Base-by-base conservation (phyloP, 2,329 filamentous ascomycete genomes). In the Fusarium multiceps region DNA sequence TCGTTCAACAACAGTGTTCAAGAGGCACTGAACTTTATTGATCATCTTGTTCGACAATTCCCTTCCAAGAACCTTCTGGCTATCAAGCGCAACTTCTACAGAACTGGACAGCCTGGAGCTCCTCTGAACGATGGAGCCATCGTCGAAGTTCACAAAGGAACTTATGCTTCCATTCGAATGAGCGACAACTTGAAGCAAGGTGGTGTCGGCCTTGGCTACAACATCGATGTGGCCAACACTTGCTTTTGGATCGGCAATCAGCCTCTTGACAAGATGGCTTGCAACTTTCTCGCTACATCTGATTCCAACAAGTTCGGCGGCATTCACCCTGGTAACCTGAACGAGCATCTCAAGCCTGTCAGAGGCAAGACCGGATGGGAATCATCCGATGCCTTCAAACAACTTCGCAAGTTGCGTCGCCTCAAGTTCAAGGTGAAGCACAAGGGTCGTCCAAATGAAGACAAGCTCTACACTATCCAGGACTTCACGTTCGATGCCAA, bases 151-250 rank as follows among this genome's bases (percentile, higher is more conserved):
- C 90, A 93, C 82, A 97, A 97, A 78, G 96, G 96, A 30, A 91
- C 94, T 7, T 98, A 97, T 74, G 89, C 93, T 12, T 94, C 94
- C 0, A 90, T 98, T 54, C 89, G 94, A 43, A 86, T 95, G 23
- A 91, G 90, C 48, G 86, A 93, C 78, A 78, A 77, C 63, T 32
- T 78, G 18, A 37, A 64, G n/a, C 76, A 86, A 75, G 80, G 83
- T 3, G 85, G 87, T 32, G 86, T 88, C 27, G 88, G 88, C 11
- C 84, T 98, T 8, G 89, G 92, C 1, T 83, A 99, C 77, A 98
- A 98, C 73, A 89, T 97, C 13, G 95, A 99, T 75, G 92, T 97
- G 30, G 91, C 94, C 59, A 97, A 98, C 76, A 92, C 93, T 1
- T 92, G 92, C 14, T 99, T 99, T 82, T 98, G 93, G 91, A 85